Conservation (phyloP, 2,329 filamentous ascomycete species). For the Fusarium devonianum region DNA sequence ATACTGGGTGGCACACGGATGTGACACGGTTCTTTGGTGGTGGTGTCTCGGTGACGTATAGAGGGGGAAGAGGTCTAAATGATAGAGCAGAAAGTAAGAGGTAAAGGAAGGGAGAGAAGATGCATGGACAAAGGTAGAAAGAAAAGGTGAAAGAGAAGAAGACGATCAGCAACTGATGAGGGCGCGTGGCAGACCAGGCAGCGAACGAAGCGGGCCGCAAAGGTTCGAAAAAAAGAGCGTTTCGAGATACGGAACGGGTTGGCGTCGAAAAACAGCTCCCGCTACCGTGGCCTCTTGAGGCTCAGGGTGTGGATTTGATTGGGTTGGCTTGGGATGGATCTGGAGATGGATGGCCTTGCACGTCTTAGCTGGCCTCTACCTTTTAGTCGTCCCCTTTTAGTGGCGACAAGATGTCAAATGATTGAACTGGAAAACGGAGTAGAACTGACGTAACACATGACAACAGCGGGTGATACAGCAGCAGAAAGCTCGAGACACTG, state of each 20-base stretch:
- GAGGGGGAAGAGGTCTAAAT: constrained; percentile 5
- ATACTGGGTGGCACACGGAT: constrained; percentile 13
- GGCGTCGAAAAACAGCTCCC: constrained; percentile 27
- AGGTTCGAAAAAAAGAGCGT: constrained; percentile 14
- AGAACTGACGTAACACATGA: not conserved
- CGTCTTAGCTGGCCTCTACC: constrained; percentile 23
- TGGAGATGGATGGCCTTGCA: constrained; percentile 19
- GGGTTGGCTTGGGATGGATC: constrained; percentile 23
- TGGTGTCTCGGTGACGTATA: constrained; percentile 28
- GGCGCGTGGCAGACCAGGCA: constrained; percentile 13
- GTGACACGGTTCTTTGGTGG: constrained; percentile 4
- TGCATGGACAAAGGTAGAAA: constrained; percentile 12
- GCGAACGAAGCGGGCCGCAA: constrained; percentile 19
- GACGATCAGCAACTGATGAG: constrained; percentile 4
- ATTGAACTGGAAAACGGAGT: not conserved
- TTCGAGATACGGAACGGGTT: constrained; percentile 27
- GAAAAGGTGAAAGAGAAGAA: constrained; percentile 3
- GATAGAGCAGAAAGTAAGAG: constrained; percentile 3
- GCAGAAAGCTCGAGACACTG: too few species aligned
- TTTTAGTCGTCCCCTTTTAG: constrained; percentile 1
- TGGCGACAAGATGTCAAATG: constrained; percentile 14
- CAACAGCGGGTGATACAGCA: too few species aligned
- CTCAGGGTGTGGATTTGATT: constrained; percentile 25
- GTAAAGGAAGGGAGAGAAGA: constrained; percentile 15
- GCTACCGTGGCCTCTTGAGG: constrained; percentile 36